Evolutionary conservation across 1,284 basidiomycete species (phyloP).

Genomic region (Polyporus tsugae): DNA sequence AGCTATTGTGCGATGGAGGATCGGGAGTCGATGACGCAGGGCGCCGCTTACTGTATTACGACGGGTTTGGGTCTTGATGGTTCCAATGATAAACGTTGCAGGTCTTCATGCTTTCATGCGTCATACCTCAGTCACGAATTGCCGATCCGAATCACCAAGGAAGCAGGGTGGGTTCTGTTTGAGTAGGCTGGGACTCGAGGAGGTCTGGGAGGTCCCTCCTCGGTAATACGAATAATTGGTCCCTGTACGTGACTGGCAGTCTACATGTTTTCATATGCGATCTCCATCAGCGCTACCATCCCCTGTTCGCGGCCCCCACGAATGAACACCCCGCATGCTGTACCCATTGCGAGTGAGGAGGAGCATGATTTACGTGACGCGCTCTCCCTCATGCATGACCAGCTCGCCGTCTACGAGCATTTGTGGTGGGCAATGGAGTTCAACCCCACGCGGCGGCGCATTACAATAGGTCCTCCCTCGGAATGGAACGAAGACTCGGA

Average conservation of each 20-base stretch:
- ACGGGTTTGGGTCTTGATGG: not conserved
- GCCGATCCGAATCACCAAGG: not conserved
- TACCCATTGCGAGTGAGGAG: constrained; percentile 53
- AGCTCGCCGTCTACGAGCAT: constrained; percentile 48
- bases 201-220: too few relatives aligned
- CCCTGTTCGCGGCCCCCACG: too few relatives aligned
- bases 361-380: constrained; percentile 56
- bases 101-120: not conserved
- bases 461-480: too few relatives aligned
- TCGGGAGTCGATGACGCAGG: not conserved
- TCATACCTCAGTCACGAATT: not conserved
- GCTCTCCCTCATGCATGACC: constrained; percentile 59
- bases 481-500: not conserved
- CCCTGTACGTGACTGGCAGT: too few relatives aligned
- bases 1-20: not conserved
- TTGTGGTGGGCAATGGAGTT: constrained; percentile 66
- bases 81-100: not conserved
- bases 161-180: not conserved
- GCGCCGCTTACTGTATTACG: not conserved
- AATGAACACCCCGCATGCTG: too few relatives aligned
- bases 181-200: too few relatives aligned
- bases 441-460: too few relatives aligned
- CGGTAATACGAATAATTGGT: too few relatives aligned
- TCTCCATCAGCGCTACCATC: too few relatives aligned
- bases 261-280: too few relatives aligned